Conservation (phyloP, 192 early-diverging fungal genomes). For the Coemansia nantahalensis region DNA sequence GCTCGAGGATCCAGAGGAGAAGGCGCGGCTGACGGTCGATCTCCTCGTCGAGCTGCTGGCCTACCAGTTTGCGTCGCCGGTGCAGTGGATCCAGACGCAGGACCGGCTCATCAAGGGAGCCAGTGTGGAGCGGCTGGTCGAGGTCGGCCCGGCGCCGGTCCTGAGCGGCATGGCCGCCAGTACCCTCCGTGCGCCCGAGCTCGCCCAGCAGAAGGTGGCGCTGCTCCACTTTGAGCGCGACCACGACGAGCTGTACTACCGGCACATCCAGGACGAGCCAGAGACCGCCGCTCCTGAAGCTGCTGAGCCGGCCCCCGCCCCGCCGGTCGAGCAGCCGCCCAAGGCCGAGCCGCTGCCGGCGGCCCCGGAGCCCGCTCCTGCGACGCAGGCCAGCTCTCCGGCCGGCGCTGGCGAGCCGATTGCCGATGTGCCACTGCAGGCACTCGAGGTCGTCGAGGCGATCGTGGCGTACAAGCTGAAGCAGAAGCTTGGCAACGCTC, state of each 20-base stretch:
- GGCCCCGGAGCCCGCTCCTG: background rate
- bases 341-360: background rate
- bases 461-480: constrained; percentile 90
- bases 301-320: background rate
- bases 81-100: constrained; percentile 95
- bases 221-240: constrained; percentile 20
- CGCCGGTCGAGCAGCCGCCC: background rate
- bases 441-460: constrained; percentile 70
- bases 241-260: constrained; percentile 15
- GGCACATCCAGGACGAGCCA: background rate
- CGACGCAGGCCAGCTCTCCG: background rate
- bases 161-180: constrained; percentile 84
- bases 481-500: constrained; percentile 71
- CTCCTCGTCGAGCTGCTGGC: constrained; percentile 87
- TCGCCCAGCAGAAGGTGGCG: background rate
- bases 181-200: background rate
- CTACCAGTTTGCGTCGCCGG: constrained; percentile 91
- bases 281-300: background rate
- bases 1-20: constrained; percentile 47
- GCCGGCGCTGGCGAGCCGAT: constrained; percentile 8
- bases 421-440: constrained; percentile 70
- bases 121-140: constrained; percentile 79
- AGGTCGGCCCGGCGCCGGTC: constrained; percentile 84
- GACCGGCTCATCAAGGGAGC: constrained; percentile 75
- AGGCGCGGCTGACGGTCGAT: constrained; percentile 71